Evolutionary conservation across 371 early-diverging fungal species (phyloP).

Genomic region (Mucor lusitanicus): DNA sequence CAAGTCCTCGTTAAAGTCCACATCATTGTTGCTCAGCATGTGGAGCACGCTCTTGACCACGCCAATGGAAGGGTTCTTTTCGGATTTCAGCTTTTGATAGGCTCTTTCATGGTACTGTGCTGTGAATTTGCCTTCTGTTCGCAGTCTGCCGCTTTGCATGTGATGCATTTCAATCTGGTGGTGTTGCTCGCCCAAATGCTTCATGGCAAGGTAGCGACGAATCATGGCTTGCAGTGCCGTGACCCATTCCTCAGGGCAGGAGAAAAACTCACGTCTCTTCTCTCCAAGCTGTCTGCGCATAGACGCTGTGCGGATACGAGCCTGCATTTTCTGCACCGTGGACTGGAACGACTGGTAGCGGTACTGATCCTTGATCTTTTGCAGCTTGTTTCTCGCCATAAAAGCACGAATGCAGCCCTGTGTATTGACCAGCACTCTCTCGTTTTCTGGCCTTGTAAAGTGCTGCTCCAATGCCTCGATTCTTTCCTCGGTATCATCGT

Average conservation of each 20-base stretch:
- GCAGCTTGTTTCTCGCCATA: conserved; percentile 18
- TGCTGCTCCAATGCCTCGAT: conserved; percentile 9
- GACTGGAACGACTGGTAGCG: conserved; percentile 18
- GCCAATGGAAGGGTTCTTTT: conserved; percentile 79
- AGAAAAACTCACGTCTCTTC: conserved; percentile 17
- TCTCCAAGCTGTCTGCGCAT: conserved; percentile 18
- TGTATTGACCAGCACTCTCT: not conserved
- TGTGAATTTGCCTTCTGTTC: conserved; percentile 5
- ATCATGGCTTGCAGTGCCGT: conserved; percentile 21
- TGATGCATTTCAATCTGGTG: conserved; percentile 5
- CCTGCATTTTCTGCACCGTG: conserved; percentile 11
- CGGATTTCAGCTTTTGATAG: conserved; percentile 35
- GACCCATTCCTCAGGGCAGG: conserved; percentile 23
- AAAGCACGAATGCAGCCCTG: conserved; percentile 21
- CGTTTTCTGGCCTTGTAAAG: conserved; percentile 14
- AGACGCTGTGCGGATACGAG: conserved; percentile 8
- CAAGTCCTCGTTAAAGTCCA: conserved; percentile 91
- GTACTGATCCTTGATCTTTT: conserved; percentile 23
- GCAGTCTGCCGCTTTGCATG: not conserved
- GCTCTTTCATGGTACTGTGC: conserved; percentile 18
- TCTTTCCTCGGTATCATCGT: conserved; percentile 4
- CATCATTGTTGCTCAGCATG: conserved; percentile 88
- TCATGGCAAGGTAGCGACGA: conserved; percentile 14
- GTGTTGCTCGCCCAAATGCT: not conserved
- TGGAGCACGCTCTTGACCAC: conserved; percentile 89